Conservation (phyloP, 441 rosid species). For the Adansonia madagascariensis region DNA sequence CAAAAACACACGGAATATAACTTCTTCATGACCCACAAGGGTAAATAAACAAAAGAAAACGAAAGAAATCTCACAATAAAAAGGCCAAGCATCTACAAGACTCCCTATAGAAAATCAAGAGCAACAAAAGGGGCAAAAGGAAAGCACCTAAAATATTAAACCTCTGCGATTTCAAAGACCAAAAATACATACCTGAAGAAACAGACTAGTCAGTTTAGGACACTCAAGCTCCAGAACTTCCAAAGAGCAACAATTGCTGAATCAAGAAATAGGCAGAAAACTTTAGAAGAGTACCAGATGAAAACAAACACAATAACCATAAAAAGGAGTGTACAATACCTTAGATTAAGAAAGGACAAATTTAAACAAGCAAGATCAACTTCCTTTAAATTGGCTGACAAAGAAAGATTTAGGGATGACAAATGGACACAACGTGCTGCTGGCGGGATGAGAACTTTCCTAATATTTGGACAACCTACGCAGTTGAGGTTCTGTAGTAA, state of each 20-base stretch:
- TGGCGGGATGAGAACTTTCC: conserved; percentile 81
- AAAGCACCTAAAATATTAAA: background rate
- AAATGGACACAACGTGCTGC: conserved; percentile 75
- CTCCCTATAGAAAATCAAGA: background rate
- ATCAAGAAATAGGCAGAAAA: conserved; percentile 26
- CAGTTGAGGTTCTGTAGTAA: conserved; percentile 91
- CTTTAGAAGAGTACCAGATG: background rate
- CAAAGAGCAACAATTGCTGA: conserved; percentile 86
- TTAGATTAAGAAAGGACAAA: conserved; percentile 77
- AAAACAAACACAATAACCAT: conserved; percentile 20
- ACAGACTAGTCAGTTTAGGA: conserved; percentile 82
- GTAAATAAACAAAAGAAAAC: background rate
- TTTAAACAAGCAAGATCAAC: conserved; percentile 77
- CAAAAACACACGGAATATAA: background rate
- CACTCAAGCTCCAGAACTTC: conserved; percentile 82
- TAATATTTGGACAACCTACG: conserved; percentile 91
- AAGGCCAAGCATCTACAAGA: background rate
- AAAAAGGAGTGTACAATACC: conserved; percentile 45
- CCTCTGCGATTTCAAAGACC: background rate
- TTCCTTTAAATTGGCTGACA: conserved; percentile 89
- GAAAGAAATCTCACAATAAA: background rate
- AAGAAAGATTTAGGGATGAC: conserved; percentile 80
- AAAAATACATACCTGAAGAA: conserved; percentile 74
- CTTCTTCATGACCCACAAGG: background rate
- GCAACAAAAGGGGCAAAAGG: background rate